Evolutionary conservation across 768 basidiomycete genomes (phyloP), one percentile per base, ranked within the genome.

Genomic region (Tricholoma hemisulphureum): DNA sequence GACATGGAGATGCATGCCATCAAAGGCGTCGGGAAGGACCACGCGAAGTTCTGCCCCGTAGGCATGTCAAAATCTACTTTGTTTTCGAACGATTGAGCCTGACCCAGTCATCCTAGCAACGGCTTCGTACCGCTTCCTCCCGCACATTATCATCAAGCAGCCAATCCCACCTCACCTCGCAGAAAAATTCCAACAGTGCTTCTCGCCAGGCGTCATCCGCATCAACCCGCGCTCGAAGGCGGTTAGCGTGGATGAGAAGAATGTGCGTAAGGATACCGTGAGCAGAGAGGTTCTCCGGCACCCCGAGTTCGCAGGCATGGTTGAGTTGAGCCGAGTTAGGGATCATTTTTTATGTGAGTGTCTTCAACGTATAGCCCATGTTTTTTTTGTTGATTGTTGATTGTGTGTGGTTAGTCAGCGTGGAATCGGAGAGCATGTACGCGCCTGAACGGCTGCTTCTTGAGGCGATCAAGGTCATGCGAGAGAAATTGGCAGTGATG

Each of bases 31-130:
- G 95, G 95, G 14, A 91, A 91, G 66, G 93, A 95, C 60, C 96
- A 99, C 65, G 95, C 97, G 46, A 99, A 99, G 70, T 99, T 92
- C 71, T 92, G 85, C 57, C 95, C 97, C 28, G 97, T 98, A 52
- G 93, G 95, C 91, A 64, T 56, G 83, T 74, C 5, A 4, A 34
- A 34, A n/a, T 28, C 4, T 45, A 45, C 6, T 41, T 16, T 41
- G 8, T 3, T 16, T 37, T 9, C 26, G 28, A 55, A 16, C 52
- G 28, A 20, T 43, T 24, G 24, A 24, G 13, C 3, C 3, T 34
- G 21, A 11, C 6, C 23, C 2, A 26, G 35, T 28, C 6, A 26
- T 41, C 10, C 8, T 60, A 95, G 96, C 96, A 3, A 98, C 95
- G 6, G 96, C 97, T 2, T 92, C 95, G 0, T 99, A 98, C 69